These are phyloP conservation scores for Penicillium nucicola DNA, from an alignment of 495 filamentous ascomycete species.

Conservation along the genomic window DNA sequence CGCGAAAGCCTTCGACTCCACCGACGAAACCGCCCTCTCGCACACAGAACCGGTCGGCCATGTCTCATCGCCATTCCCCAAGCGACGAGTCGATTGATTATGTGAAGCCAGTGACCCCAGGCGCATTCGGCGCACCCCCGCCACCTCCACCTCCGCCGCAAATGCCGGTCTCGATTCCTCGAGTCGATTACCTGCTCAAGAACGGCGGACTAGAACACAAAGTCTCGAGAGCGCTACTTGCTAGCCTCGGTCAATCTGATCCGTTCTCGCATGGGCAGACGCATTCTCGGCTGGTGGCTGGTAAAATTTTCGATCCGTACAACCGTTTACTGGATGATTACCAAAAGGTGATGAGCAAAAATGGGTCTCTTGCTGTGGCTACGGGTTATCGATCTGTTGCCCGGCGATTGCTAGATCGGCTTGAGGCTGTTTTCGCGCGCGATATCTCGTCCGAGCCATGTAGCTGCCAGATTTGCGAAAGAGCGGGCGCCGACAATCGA, in stretches of 20 bases:
- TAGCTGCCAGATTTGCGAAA: slow-evolving; percentile 73
- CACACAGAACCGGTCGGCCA: slow-evolving; percentile 36
- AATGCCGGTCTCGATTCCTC: slow-evolving; percentile 64
- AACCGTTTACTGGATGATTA: slow-evolving; percentile 83
- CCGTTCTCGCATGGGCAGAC: slow-evolving; percentile 33
- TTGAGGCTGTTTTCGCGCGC: slow-evolving; percentile 89
- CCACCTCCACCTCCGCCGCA: slow-evolving; percentile 80
- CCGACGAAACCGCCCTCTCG: slow-evolving; percentile 40
- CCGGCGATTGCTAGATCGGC: slow-evolving; percentile 83
- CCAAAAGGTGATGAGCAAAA: slow-evolving; percentile 70
- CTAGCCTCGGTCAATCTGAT: slow-evolving; percentile 37
- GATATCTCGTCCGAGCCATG: slow-evolving; percentile 84
- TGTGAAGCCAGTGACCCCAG: slow-evolving; percentile 36
- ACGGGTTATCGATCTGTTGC: slow-evolving; percentile 94
- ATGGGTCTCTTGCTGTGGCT: slow-evolving; percentile 89
- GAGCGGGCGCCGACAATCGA: slow-evolving; percentile 48
- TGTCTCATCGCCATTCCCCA: slow-evolving; percentile 32
- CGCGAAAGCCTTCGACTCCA: slow-evolving; percentile 38
- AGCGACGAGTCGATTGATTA: slow-evolving; percentile 41
- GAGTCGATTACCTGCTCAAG: slow-evolving; percentile 86
- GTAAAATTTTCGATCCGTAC: slow-evolving; percentile 73
- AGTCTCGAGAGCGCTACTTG: slow-evolving; percentile 65
- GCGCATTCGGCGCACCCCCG: slow-evolving; percentile 52
- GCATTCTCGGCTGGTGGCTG: slow-evolving; percentile 44
- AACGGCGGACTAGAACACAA: slow-evolving; percentile 72